Evolutionary conservation across 1,139 yeast genomes (phyloP).

Genomic region (Spencermartinsiella ligniputridi): DNA sequence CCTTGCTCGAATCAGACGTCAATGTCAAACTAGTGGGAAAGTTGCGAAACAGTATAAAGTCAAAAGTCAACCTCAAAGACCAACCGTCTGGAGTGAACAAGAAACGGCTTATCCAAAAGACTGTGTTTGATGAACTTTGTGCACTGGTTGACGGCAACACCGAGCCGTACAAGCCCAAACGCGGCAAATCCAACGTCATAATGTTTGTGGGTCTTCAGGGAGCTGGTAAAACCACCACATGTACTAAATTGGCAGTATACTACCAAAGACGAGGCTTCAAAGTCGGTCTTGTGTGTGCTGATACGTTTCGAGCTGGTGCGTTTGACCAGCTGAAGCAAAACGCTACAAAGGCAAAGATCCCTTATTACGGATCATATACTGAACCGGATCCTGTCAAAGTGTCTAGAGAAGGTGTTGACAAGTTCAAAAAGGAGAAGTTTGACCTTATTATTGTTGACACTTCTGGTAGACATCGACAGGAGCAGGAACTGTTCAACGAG

Average conservation of each 20-base stretch:
- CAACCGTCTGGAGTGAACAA: slow-evolving; percentile 50
- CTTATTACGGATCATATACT: slow-evolving; percentile 90
- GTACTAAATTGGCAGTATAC: slow-evolving; percentile 93
- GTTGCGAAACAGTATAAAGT: slow-evolving; percentile 68
- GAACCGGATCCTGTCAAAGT: slow-evolving; percentile 95
- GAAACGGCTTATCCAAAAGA: slow-evolving; percentile 79
- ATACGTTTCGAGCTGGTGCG: slow-evolving; percentile 99
- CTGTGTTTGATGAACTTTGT: slow-evolving; percentile 89
- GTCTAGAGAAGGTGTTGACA: slow-evolving; percentile 85
- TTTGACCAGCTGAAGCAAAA: slow-evolving; percentile 97
- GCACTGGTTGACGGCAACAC: slow-evolving; percentile 64
- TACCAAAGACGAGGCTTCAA: slow-evolving; percentile 91
- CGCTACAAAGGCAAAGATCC: slow-evolving; percentile 91
- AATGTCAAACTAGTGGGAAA: slow-evolving; percentile 78
- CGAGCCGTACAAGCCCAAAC: slow-evolving; percentile 80
- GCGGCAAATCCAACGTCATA: slow-evolving; percentile 65
- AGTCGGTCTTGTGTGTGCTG: slow-evolving; percentile 97
- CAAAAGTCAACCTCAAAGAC: slow-evolving; percentile 50
- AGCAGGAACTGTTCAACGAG: slow-evolving; percentile 83
- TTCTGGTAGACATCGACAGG: slow-evolving; percentile 97
- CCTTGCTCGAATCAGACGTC: slow-evolving; percentile 87
- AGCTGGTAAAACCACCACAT: slow-evolving; percentile 97
- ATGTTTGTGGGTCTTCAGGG: slow-evolving; percentile 99
- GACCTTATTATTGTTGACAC: slow-evolving; percentile 96
- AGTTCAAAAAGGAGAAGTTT: slow-evolving; percentile 85